Percentiles rank a stretch among this genome's conserved stretches.
Conservation (phyloP, 179 eudicot species). For the Vitellaria paradoxa region DNA sequence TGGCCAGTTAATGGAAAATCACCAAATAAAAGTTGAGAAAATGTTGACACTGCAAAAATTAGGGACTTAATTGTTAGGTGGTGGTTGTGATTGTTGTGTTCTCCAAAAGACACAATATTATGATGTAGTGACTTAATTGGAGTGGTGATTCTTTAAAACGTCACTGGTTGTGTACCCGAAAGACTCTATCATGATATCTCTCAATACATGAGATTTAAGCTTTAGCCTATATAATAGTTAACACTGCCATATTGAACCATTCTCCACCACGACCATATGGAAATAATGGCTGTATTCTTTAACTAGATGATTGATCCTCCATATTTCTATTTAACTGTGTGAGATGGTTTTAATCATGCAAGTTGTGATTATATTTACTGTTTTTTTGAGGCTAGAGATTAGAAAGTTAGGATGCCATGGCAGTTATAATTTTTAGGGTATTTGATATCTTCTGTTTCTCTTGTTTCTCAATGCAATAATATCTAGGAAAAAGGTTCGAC, state of each 20-base stretch:
- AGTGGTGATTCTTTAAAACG: no score
- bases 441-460: background rate
- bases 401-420: conserved; percentile 1
- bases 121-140: no score
- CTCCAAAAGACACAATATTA: no score
- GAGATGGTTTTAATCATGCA: background rate
- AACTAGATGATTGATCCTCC: no score
- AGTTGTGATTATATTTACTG: background rate
- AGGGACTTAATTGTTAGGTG: no score
- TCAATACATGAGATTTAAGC: background rate
- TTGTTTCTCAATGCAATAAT: background rate
- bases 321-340: background rate
- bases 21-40: no score
- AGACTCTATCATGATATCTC: background rate
- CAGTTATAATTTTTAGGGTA: background rate
- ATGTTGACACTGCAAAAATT: no score
- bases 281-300: no score
- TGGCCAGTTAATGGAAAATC: no score
- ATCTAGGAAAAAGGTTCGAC: conserved; percentile 73
- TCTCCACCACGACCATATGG: no score
- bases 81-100: no score
- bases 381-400: background rate
- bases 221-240: background rate
- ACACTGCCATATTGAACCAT: background rate
- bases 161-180: no score